Evolutionary conservation across 495 filamentous ascomycete genomes (phyloP).

Genomic region (Xylaria castorea): DNA sequence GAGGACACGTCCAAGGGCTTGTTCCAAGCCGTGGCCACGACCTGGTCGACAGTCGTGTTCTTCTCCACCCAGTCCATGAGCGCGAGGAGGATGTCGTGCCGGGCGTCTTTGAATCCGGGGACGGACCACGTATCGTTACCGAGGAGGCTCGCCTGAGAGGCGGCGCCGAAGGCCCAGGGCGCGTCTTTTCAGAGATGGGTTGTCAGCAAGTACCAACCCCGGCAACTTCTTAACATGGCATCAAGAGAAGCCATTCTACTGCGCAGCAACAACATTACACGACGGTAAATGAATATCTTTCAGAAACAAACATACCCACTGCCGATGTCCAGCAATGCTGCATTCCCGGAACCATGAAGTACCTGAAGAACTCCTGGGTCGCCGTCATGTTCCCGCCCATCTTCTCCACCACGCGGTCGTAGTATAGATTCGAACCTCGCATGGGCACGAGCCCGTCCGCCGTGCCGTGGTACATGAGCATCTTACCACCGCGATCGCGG

Average conservation of each 20-base stretch:
- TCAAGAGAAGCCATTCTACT: neutral
- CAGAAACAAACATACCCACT: constrained; percentile 20
- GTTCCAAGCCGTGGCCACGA: constrained; percentile 50
- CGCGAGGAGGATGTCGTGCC: constrained; percentile 46
- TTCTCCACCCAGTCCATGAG: constrained; percentile 31
- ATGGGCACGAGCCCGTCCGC: constrained; percentile 57
- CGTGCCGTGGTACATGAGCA: constrained; percentile 62
- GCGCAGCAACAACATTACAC: neutral
- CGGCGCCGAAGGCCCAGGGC: constrained; percentile 49
- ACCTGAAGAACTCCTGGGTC: constrained; percentile 44
- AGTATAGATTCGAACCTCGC: constrained; percentile 50
- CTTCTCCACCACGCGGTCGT: constrained; percentile 48
- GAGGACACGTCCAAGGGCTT: constrained; percentile 34
- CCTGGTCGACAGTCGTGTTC: constrained; percentile 38
- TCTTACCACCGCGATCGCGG: constrained; percentile 57
- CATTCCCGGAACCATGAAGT: constrained; percentile 51
- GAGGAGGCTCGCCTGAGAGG: constrained; percentile 35
- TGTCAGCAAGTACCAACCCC: neutral
- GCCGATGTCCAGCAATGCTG: constrained; percentile 42
- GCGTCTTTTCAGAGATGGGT: constrained; percentile 32
- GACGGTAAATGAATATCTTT: neutral
- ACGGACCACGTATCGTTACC: constrained; percentile 39
- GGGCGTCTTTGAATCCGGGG: constrained; percentile 52
- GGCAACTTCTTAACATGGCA: neutral
- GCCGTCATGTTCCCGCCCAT: constrained; percentile 39